Percentiles rank a stretch among this genome's conserved stretches.
phyloP scores from a whole-genome alignment of 208 protist species.

The Trypanosoma boissoni region DNA sequence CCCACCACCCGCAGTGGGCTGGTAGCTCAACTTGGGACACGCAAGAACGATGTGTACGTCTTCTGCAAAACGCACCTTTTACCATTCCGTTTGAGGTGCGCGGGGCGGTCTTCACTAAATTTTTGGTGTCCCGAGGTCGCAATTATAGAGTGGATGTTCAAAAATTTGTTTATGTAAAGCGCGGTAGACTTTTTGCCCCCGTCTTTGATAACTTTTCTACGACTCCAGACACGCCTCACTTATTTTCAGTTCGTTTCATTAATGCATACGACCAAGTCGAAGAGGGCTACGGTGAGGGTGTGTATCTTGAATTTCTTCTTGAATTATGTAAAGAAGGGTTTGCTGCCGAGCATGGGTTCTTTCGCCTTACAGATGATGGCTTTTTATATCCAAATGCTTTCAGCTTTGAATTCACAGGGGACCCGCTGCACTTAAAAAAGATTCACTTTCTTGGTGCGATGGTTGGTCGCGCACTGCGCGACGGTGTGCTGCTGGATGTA shows the following conservation, averaged over 20 bases:
- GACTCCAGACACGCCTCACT: constrained; percentile 36
- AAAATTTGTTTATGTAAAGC: constrained; percentile 32
- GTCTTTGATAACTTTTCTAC: constrained; percentile 64
- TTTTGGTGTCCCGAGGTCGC: constrained; percentile 34
- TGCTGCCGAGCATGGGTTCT: constrained; percentile 77
- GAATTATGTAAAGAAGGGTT: constrained; percentile 82
- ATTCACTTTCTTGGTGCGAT: constrained; percentile 91
- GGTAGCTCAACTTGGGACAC: constrained; percentile 34
- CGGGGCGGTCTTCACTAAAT: constrained; percentile 51
- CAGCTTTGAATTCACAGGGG: constrained; percentile 61
- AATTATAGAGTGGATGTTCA: background rate
- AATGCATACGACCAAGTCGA: constrained; percentile 48
- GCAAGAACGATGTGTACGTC: constrained; percentile 47
- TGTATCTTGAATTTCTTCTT: constrained; percentile 91
- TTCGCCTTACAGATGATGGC: constrained; percentile 76
- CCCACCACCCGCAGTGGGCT: constrained; percentile 11
- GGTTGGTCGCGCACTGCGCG: constrained; percentile 86
- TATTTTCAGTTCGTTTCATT: constrained; percentile 64
- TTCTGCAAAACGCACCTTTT: constrained; percentile 72
- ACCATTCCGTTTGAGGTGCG: constrained; percentile 70
- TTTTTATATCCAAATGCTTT: constrained; percentile 91
- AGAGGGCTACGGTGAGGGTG: constrained; percentile 88
- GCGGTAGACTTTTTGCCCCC: constrained; percentile 81
- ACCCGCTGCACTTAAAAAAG: constrained; percentile 58
- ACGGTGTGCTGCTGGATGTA: constrained; percentile 87